Conservation (phyloP, 306 rosid species). For the Ormosia emarginata region DNA sequence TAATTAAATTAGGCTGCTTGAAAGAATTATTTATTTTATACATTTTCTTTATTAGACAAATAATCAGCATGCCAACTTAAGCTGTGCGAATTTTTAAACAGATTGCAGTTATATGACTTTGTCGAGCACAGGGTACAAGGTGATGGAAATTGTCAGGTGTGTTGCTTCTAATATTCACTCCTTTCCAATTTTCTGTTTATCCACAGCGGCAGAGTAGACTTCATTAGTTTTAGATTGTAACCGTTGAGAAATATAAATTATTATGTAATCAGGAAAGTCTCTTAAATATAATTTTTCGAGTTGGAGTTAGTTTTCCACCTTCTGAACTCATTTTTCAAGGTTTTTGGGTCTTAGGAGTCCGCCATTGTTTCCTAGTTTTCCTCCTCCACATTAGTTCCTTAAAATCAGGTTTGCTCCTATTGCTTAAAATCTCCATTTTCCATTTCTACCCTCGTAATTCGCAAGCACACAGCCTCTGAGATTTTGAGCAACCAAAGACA, state of each 20-base stretch:
- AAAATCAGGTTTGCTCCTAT: background rate
- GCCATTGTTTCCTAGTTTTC: slow-evolving; percentile 5
- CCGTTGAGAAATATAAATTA: slow-evolving; percentile 1
- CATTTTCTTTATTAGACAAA: background rate
- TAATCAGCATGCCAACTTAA: background rate
- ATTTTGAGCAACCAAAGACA: background rate
- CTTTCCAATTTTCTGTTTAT: slow-evolving; percentile 7
- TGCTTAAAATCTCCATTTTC: background rate
- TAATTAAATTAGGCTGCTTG: background rate
- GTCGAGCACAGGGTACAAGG: slow-evolving; percentile 67
- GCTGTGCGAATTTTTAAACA: slow-evolving; percentile 7
- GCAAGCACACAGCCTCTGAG: background rate
- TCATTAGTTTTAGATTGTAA: slow-evolving; percentile 5
- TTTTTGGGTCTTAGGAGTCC: background rate
- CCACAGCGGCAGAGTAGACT: background rate
- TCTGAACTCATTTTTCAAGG: background rate
- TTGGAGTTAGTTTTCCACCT: background rate
- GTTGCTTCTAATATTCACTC: slow-evolving; percentile 9
- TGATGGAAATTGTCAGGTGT: slow-evolving; percentile 89
- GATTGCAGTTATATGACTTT: slow-evolving; percentile 62
- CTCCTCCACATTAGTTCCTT: background rate
- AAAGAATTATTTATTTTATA: background rate
- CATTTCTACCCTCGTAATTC: background rate
- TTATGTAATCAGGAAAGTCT: background rate
- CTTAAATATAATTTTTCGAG: background rate